These are phyloP conservation scores for Podila clonocystis DNA, from an alignment of 192 early-diverging fungal genomes.

Conservation along the genomic window DNA sequence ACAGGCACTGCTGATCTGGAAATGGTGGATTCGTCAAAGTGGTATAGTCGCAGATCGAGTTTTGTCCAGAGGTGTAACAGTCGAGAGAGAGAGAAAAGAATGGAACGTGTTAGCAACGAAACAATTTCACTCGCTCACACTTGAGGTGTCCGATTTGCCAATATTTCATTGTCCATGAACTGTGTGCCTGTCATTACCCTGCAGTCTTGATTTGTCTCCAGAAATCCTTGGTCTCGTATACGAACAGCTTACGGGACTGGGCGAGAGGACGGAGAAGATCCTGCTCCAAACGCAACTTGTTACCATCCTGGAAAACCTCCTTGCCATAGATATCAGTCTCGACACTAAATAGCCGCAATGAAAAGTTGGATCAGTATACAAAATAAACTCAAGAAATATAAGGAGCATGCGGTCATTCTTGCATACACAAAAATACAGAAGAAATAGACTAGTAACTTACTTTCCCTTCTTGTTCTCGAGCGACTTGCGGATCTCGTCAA, in stretches of 20 bases:
- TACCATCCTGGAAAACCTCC: slow-evolving; percentile 57
- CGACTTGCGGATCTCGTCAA: slow-evolving; percentile 84
- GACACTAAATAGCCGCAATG: slow-evolving; percentile 26
- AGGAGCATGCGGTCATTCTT: neutral
- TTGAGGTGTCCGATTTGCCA: no score
- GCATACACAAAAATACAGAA: slow-evolving; percentile 21
- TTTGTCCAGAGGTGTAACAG: no score
- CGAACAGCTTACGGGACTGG: slow-evolving; percentile 84
- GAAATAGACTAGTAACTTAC: slow-evolving; percentile 29
- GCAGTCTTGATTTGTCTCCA: slow-evolving; percentile 99
- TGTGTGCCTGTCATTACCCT: slow-evolving; percentile 52
- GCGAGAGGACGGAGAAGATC: slow-evolving; percentile 92
- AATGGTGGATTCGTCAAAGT: neutral
- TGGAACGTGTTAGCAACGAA: neutral
- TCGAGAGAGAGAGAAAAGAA: neutral
- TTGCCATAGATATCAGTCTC: slow-evolving; percentile 48
- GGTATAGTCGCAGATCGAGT: neutral
- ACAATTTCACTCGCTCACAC: no score
- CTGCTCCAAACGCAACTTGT: slow-evolving; percentile 89
- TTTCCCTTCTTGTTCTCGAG: slow-evolving; percentile 73
- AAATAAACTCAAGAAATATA: no score
- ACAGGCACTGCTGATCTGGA: slow-evolving; percentile 89
- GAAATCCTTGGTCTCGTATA: slow-evolving; percentile 86
- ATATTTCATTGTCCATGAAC: neutral
- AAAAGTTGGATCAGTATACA: neutral